Percentiles rank a stretch among this genome's conserved stretches.
These are phyloP conservation scores for Aureobasidium sp. DNA, from an alignment of 2,329 filamentous ascomycete species.

Conservation along the genomic window DNA sequence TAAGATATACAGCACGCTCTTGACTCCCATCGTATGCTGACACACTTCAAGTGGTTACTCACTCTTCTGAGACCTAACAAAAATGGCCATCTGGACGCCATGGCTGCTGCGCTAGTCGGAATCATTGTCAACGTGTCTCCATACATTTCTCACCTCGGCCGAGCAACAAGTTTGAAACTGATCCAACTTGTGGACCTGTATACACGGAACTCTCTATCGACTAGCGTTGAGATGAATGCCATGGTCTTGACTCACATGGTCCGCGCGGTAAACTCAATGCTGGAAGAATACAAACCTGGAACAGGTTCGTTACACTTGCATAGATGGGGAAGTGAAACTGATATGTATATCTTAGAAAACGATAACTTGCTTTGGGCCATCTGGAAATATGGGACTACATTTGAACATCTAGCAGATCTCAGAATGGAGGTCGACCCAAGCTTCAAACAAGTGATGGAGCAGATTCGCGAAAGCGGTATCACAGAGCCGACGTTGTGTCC, in stretches of 20 bases:
- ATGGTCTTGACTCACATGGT: constrained; percentile 69
- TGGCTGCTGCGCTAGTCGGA: constrained; percentile 85
- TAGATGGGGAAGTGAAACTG: not conserved
- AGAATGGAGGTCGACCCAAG: constrained; percentile 8
- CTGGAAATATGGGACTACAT: constrained; percentile 12
- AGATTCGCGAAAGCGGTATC: constrained; percentile 7
- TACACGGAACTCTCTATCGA: constrained; percentile 47
- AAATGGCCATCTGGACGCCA: constrained; percentile 24
- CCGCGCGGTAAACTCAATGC: constrained; percentile 79
- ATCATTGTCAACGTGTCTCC: constrained; percentile 91
- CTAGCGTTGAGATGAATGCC: constrained; percentile 88
- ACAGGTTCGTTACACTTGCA: constrained; percentile 14
- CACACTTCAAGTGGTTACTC: constrained; percentile 4
- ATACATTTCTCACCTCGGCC: constrained; percentile 68
- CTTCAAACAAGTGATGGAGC: constrained; percentile 8
- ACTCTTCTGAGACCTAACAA: constrained; percentile 9
- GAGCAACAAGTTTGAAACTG: constrained; percentile 62
- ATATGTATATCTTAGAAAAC: constrained; percentile 11
- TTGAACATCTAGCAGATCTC: constrained; percentile 7
- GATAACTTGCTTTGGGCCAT: constrained; percentile 13
- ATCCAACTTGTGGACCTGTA: constrained; percentile 6
- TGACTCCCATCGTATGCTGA: not conserved
- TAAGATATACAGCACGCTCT: constrained; percentile 34
- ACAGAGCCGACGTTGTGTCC: constrained; percentile 2
- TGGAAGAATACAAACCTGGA: constrained; percentile 62